A percentile compares a stretch with the other conserved stretches of the same genome.
phyloP scores from a whole-genome alignment of 108 stramenopile genomes.

The Fragilaria radians region DNA sequence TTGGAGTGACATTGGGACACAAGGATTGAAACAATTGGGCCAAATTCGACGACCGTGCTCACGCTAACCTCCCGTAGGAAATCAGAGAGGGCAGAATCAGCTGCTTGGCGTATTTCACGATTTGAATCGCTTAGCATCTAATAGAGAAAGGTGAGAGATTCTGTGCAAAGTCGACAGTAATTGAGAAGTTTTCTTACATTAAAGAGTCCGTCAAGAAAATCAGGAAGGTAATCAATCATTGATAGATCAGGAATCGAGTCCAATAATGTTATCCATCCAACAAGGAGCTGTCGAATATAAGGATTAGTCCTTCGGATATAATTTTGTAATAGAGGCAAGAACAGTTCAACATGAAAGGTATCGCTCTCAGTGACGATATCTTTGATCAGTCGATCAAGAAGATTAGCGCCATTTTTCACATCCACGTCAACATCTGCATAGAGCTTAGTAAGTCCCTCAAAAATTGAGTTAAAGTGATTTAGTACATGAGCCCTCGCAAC shows the following conservation, averaged over 20 bases:
- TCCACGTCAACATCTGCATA: slow-evolving; percentile 97
- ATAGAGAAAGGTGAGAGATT: background rate
- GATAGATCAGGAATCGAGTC: slow-evolving; percentile 93
- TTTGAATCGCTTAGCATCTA: slow-evolving; percentile 94
- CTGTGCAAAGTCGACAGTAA: background rate
- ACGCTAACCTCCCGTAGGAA: slow-evolving; percentile 88
- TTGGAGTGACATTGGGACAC: slow-evolving; percentile 91
- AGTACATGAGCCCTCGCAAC: slow-evolving; percentile 85
- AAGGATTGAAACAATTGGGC: slow-evolving; percentile 93
- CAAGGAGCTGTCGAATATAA: slow-evolving; percentile 93
- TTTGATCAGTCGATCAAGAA: slow-evolving; percentile 91
- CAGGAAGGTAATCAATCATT: slow-evolving; percentile 94
- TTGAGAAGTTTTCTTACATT: slow-evolving; percentile 25
- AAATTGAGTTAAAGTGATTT: slow-evolving; percentile 89
- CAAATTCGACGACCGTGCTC: slow-evolving; percentile 84
- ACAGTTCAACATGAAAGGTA: slow-evolving; percentile 90
- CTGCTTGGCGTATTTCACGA: slow-evolving; percentile 90
- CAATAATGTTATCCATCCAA: slow-evolving; percentile 96
- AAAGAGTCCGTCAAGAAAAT: slow-evolving; percentile 95
- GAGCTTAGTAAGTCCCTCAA: slow-evolving; percentile 93
- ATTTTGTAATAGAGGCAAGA: slow-evolving; percentile 93
- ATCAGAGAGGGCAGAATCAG: slow-evolving; percentile 77
- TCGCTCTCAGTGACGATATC: slow-evolving; percentile 96
- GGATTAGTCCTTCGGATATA: slow-evolving; percentile 94
- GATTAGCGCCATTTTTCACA: slow-evolving; percentile 96